Percentiles rank a stretch among this genome's conserved stretches.
Conservation (phyloP, 495 filamentous ascomycete genomes). For the Tuber indicum region DNA sequence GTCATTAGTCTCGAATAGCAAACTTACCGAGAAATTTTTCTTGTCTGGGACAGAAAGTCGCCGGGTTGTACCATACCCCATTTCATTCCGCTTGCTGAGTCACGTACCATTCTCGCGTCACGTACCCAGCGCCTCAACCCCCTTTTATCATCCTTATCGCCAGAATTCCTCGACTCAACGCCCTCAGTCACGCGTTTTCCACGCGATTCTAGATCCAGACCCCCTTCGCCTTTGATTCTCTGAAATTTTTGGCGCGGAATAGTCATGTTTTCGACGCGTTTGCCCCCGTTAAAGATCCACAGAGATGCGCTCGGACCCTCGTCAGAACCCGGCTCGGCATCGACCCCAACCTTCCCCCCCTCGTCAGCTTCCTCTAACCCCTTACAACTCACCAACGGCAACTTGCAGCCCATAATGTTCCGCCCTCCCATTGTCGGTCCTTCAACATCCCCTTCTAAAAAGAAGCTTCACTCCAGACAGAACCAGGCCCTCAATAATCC, state of each 20-base stretch:
- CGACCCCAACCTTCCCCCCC: conserved; percentile 40
- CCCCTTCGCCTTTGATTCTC: conserved; percentile 22
- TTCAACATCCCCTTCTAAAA: conserved; percentile 45
- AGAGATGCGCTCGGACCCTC: conserved; percentile 42
- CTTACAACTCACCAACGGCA: conserved; percentile 40
- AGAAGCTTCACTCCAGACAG: conserved; percentile 32
- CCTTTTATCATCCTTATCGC: conserved; percentile 23
- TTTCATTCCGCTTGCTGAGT: conserved; percentile 29
- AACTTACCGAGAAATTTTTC: conserved; percentile 31
- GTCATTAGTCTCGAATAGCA: conserved; percentile 24
- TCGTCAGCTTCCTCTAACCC: conserved; percentile 38
- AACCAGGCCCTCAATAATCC: conserved; percentile 37
- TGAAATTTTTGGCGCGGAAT: conserved; percentile 20
- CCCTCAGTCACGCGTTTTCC: conserved; percentile 30
- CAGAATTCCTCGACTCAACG: conserved; percentile 13
- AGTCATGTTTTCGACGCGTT: conserved; percentile 38
- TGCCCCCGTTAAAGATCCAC: conserved; percentile 41
- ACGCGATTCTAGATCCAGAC: conserved; percentile 30
- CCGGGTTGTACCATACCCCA: conserved; percentile 15
- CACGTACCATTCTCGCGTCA: conserved; percentile 31
- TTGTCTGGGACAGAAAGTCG: conserved; percentile 34
- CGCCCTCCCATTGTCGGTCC: conserved; percentile 43
- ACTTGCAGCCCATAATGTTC: conserved; percentile 41
- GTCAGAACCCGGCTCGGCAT: conserved; percentile 32
- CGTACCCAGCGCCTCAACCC: conserved; percentile 24